Evolutionary conservation across 441 rosid genomes (phyloP).

Genomic region (Pelargonium cotyledonis): DNA sequence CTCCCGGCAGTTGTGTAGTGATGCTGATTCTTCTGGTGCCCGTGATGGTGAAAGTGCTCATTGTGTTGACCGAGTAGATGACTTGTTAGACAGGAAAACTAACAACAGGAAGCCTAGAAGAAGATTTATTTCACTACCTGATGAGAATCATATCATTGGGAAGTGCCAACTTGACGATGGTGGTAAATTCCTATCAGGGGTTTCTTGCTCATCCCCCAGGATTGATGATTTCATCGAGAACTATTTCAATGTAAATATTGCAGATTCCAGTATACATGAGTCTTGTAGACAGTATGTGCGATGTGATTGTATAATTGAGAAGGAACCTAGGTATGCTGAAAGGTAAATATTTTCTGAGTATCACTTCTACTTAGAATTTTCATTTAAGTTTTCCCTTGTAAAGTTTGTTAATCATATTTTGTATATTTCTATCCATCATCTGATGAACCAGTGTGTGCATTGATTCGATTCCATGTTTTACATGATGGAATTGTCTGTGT

Average conservation of each 20-base stretch:
- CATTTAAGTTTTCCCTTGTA: not conserved
- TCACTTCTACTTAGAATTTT: not conserved
- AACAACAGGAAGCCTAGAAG: constrained; percentile 46
- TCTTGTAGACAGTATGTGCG: constrained; percentile 49
- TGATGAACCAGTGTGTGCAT: not conserved
- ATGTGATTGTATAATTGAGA: constrained; percentile 62
- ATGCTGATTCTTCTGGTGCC: constrained; percentile 28
- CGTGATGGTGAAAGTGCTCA: constrained; percentile 34
- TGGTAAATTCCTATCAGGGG: constrained; percentile 25
- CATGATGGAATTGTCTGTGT: not conserved
- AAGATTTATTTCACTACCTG: constrained; percentile 47
- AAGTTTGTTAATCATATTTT: not conserved
- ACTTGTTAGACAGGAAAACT: constrained; percentile 35
- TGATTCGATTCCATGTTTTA: not conserved
- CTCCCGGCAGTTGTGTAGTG: constrained; percentile 16
- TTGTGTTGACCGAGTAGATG: constrained; percentile 35
- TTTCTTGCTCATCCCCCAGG: constrained; percentile 26
- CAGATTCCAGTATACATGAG: constrained; percentile 52
- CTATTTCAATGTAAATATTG: constrained; percentile 49
- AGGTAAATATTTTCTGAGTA: constrained; percentile 37
- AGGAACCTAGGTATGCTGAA: constrained; percentile 48
- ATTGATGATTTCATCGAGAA: constrained; percentile 47
- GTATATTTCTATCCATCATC: not conserved
- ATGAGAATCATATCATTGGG: constrained; percentile 28
- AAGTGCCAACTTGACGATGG: constrained; percentile 10